A percentile compares a stretch with the other conserved stretches of the same genome.
Evolutionary conservation across 2,329 filamentous ascomycete species (phyloP).

Genomic region (Verticillium albo-atrum): DNA sequence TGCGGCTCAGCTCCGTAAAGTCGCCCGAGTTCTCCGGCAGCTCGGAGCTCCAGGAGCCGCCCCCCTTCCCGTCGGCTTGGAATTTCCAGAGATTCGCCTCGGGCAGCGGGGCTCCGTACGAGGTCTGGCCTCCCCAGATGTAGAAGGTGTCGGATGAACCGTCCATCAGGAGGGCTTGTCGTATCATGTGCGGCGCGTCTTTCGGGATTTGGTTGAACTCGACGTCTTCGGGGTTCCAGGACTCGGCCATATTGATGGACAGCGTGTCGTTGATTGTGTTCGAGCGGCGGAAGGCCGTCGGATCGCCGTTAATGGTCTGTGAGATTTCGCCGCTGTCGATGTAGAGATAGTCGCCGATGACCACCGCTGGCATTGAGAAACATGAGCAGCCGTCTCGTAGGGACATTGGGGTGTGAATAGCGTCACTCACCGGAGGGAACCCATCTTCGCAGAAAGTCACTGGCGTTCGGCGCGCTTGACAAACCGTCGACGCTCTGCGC

Average conservation of each 20-base stretch:
- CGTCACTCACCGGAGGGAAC: no score
- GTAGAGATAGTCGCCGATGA: constrained; percentile 30
- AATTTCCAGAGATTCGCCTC: constrained; percentile 25
- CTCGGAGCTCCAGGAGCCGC: constrained; percentile 24
- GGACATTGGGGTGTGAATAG: not conserved
- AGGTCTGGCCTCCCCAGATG: constrained; percentile 25
- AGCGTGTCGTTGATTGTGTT: constrained; percentile 26
- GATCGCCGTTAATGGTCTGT: constrained; percentile 18
- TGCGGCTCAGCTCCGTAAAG: constrained; percentile 30
- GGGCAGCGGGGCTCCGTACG: constrained; percentile 15
- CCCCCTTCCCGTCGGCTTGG: constrained; percentile 21
- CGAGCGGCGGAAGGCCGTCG: constrained; percentile 11
- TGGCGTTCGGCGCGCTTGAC: no score
- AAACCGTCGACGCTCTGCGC: no score
- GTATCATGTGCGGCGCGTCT: constrained; percentile 20
- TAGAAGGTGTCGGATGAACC: constrained; percentile 22
- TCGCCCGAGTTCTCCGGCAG: constrained; percentile 19
- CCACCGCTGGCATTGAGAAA: constrained; percentile 7
- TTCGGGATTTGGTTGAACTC: constrained; percentile 22
- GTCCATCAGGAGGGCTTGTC: constrained; percentile 26
- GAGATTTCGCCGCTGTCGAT: constrained; percentile 31
- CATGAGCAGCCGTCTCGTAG: not conserved
- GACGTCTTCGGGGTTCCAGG: constrained; percentile 29
- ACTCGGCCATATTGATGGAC: constrained; percentile 24
- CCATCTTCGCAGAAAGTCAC: no score